phyloP scores from a whole-genome alignment of 2,329 filamentous ascomycete species.

The Neopestalotiopsis sp. region DNA sequence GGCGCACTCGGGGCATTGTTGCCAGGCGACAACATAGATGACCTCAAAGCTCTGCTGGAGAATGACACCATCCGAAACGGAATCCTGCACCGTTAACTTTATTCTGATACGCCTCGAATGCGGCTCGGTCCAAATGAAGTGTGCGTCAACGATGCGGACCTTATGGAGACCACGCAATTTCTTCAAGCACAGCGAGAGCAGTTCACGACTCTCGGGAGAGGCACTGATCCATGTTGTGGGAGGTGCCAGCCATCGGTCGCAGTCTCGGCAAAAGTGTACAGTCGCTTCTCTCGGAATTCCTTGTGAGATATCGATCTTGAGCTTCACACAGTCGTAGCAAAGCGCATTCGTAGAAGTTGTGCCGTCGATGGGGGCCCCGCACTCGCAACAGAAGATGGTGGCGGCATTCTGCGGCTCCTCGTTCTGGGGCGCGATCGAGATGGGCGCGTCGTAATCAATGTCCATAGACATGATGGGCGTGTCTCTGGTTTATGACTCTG shows the following conservation, averaged over 20 bases:
- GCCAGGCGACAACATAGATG: conserved; percentile 85
- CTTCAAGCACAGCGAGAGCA: conserved; percentile 88
- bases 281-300: conserved; percentile 91
- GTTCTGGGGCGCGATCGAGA: conserved; percentile 15
- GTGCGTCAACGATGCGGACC: conserved; percentile 92
- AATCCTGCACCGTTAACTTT: conserved; percentile 89
- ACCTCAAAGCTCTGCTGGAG: conserved; percentile 97
- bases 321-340: conserved; percentile 94
- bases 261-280: conserved; percentile 91
- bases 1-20: conserved; percentile 92
- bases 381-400: conserved; percentile 94
- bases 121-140: conserved; percentile 97
- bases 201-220: conserved; percentile 84
- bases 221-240: conserved; percentile 87
- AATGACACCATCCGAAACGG: conserved; percentile 65
- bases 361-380: conserved; percentile 93
- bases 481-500: not conserved
- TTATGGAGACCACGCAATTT: conserved; percentile 86
- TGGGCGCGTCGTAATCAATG: conserved; percentile 14
- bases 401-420: conserved; percentile 8
- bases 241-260: conserved; percentile 90
- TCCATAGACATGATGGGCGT: conserved; percentile 14
- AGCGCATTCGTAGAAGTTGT: conserved; percentile 84
- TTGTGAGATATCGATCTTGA: conserved; percentile 89
- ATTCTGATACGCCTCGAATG: conserved; percentile 92